A percentile compares a stretch with the other conserved stretches of the same genome.
These are phyloP conservation scores for Pleurotus giganteus DNA, from an alignment of 768 basidiomycete genomes.

Conservation along the genomic window DNA sequence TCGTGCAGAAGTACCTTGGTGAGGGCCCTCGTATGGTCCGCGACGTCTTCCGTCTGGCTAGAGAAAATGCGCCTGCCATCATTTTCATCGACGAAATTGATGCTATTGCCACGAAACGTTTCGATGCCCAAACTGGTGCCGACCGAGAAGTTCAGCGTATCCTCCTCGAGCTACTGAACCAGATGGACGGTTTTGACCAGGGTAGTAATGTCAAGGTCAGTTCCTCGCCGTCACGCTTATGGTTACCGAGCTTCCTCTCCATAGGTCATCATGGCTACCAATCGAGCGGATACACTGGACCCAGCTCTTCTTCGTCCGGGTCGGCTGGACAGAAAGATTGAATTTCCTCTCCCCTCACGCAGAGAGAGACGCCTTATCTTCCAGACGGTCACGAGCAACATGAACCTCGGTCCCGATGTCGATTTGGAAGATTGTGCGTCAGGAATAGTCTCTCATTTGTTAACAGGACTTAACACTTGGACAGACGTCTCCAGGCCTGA, in stretches of 20 bases:
- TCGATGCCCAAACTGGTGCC: slow-evolving; percentile 98
- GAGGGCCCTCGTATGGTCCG: slow-evolving; percentile 99
- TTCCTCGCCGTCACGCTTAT: background rate
- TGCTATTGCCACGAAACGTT: slow-evolving; percentile 98
- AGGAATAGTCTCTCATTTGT: background rate
- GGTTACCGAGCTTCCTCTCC: slow-evolving; percentile 8
- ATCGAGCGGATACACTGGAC: slow-evolving; percentile 96
- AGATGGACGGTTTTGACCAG: slow-evolving; percentile 99
- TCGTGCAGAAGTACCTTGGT: slow-evolving; percentile 98
- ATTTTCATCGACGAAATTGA: slow-evolving; percentile 99
- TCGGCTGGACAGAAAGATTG: slow-evolving; percentile 97
- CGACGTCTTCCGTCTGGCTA: slow-evolving; percentile 95
- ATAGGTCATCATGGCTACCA: slow-evolving; percentile 99
- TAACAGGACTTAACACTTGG: slow-evolving; percentile 12
- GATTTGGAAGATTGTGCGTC: slow-evolving; percentile 95
- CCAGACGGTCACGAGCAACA: slow-evolving; percentile 95
- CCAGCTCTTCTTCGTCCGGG: slow-evolving; percentile 97
- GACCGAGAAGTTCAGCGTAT: slow-evolving; percentile 99
- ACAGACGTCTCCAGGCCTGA: slow-evolving; percentile 96
- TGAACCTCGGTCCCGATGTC: slow-evolving; percentile 97
- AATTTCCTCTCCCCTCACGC: slow-evolving; percentile 92
- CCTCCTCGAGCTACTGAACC: slow-evolving; percentile 91
- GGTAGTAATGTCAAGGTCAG: slow-evolving; percentile 95
- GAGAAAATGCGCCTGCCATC: slow-evolving; percentile 96
- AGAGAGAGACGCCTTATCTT: slow-evolving; percentile 96